Conservation (phyloP, 2,329 filamentous ascomycete genomes). For the Claviceps citrina region DNA sequence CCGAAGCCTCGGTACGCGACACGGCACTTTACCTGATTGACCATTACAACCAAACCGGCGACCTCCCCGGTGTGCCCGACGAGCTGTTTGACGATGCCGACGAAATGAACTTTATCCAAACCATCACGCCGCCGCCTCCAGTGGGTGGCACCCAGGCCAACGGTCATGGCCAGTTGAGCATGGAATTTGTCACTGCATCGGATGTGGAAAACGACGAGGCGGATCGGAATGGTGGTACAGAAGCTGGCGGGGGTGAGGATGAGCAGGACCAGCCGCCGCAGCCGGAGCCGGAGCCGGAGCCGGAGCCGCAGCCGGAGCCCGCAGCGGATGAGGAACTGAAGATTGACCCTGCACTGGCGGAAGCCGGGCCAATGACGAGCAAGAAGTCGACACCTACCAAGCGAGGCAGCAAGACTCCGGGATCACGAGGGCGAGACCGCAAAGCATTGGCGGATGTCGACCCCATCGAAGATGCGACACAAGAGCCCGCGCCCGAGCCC, state of each 20-base stretch:
- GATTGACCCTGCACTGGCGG: constrained; percentile 18
- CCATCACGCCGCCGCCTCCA: constrained; percentile 3
- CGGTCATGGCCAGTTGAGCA: constrained; percentile 9
- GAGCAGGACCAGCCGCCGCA: not conserved
- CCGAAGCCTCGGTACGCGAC: constrained; percentile 19
- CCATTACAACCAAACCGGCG: constrained; percentile 18
- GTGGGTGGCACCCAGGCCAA: not conserved
- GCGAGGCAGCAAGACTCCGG: constrained; percentile 12
- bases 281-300: not conserved
- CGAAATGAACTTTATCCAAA: constrained; percentile 18
- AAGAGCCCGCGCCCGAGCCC: constrained; percentile 5
- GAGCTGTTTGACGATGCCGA: constrained; percentile 17
- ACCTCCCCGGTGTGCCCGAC: constrained; percentile 19
- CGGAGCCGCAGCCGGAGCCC: not conserved
- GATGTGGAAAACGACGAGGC: constrained; percentile 13
- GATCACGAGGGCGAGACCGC: constrained; percentile 12
- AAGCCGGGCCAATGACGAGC: constrained; percentile 7
- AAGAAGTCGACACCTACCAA: constrained; percentile 16
- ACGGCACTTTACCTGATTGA: constrained; percentile 21
- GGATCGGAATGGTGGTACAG: constrained; percentile 6
- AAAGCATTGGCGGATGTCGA: constrained; percentile 14
- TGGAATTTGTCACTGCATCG: constrained; percentile 17
- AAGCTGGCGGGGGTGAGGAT: constrained; percentile 3
- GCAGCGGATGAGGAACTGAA: constrained; percentile 14
- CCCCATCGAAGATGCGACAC: constrained; percentile 17